Conservation (phyloP, 352 stramenopile species). For the Blastocystis hominis region DNA sequence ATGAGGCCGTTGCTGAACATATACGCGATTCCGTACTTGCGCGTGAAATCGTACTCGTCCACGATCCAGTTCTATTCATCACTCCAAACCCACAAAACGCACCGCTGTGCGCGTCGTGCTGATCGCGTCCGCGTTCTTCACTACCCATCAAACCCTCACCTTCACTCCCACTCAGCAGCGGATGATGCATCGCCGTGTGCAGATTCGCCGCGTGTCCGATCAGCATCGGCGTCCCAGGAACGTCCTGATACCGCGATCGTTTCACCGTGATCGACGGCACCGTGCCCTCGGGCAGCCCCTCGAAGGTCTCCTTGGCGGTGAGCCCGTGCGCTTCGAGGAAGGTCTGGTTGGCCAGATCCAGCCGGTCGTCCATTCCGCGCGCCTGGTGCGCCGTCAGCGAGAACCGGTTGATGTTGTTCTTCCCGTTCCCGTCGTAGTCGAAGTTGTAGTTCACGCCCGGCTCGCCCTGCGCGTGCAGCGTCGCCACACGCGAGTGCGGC, state of each 20-base stretch:
- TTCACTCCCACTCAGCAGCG: background rate
- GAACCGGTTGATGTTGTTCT: slow-evolving; percentile 45
- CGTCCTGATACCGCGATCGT: background rate
- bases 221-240: slow-evolving; percentile 14
- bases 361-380: slow-evolving; percentile 21
- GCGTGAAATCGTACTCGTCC: slow-evolving; percentile 55
- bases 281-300: slow-evolving; percentile 20
- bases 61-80: slow-evolving; percentile 57
- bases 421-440: slow-evolving; percentile 19
- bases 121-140: slow-evolving; percentile 20
- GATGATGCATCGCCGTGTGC: slow-evolving; percentile 48
- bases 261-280: slow-evolving; percentile 14
- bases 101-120: background rate
- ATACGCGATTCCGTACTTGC: slow-evolving; percentile 51
- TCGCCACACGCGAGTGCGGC: background rate
- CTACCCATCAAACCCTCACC: background rate
- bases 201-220: slow-evolving; percentile 16
- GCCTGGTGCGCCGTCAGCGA: slow-evolving; percentile 8
- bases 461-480: background rate
- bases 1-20: slow-evolving; percentile 43
- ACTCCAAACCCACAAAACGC: too few species aligned
- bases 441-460: background rate
- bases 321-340: slow-evolving; percentile 32
- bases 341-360: slow-evolving; percentile 17
- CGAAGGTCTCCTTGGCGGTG: slow-evolving; percentile 33